Conservation (phyloP, 495 filamentous ascomycete species). For the Pyrenula massariospora region DNA sequence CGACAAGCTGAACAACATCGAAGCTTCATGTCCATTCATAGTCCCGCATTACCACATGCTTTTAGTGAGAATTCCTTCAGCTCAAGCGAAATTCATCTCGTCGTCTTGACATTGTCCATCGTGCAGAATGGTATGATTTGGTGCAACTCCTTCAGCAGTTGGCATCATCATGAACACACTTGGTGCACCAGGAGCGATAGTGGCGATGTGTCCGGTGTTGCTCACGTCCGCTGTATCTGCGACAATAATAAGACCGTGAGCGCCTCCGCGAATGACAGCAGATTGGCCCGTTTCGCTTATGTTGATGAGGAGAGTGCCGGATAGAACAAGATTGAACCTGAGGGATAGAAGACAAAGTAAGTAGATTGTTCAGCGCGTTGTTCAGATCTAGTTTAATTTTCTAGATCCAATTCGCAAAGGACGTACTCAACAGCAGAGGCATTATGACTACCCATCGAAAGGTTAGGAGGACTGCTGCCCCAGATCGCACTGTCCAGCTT, state of each 20-base stretch:
- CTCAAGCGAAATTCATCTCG: not conserved
- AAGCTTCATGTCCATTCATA: too few species aligned
- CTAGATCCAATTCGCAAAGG: too few species aligned
- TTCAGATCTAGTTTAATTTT: too few species aligned
- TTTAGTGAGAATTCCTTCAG: too few species aligned
- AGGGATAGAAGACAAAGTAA: too few species aligned
- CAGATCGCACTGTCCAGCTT: not conserved
- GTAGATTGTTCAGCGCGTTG: too few species aligned
- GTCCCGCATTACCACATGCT: too few species aligned
- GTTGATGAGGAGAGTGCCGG: not conserved
- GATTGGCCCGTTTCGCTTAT: not conserved
- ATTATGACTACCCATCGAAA: not conserved
- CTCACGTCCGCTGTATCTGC: not conserved
- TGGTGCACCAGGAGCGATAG: not conserved
- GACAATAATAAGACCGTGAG: not conserved
- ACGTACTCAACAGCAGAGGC: not conserved
- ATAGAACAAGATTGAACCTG: not conserved
- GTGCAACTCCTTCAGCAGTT: not conserved
- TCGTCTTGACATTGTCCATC: not conserved
- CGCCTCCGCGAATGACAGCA: not conserved
- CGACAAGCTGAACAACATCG: too few species aligned
- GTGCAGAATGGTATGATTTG: not conserved
- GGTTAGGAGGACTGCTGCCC: not conserved
- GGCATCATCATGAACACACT: not conserved
- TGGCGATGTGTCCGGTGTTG: not conserved